These are phyloP conservation scores for Acacia confusa DNA, from an alignment of 306 rosid genomes.

Conservation along the genomic window DNA sequence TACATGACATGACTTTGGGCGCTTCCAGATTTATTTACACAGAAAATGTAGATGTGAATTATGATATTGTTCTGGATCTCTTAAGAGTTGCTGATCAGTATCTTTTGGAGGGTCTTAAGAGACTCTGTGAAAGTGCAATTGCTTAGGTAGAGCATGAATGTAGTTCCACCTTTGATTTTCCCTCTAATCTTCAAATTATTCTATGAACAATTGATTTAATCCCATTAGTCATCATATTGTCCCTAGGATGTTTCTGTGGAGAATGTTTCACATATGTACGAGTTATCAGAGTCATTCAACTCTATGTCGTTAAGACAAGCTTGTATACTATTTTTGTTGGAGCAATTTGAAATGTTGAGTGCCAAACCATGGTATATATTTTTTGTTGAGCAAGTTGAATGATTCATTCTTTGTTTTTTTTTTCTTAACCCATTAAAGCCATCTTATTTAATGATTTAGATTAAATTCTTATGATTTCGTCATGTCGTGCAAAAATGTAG, in stretches of 20 bases:
- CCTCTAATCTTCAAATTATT: background rate
- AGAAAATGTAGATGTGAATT: conserved; percentile 69
- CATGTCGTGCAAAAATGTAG: conserved; percentile 33
- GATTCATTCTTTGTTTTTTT: too few species aligned
- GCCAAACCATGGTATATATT: conserved; percentile 82
- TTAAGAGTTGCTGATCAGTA: conserved; percentile 92
- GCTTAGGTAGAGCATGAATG: conserved; percentile 65
- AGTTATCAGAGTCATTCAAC: conserved; percentile 89
- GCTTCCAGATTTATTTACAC: conserved; percentile 73
- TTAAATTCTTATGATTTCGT: background rate
- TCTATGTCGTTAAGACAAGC: conserved; percentile 85
- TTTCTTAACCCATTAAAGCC: background rate
- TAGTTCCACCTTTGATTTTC: background rate
- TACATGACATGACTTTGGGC: background rate
- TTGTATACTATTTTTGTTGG: conserved; percentile 86
- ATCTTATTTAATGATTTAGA: background rate
- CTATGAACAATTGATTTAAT: background rate
- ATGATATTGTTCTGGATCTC: conserved; percentile 79
- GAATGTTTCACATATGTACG: conserved; percentile 87
- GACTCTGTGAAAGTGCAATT: conserved; percentile 74
- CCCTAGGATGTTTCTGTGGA: conserved; percentile 84
- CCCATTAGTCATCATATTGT: conserved; percentile 21
- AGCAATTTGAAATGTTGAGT: conserved; percentile 83
- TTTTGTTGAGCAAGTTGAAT: too few species aligned
- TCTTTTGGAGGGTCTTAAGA: conserved; percentile 84